Evolutionary conservation across 2,329 filamentous ascomycete species (phyloP).

Genomic region (Elsinoe batatas): DNA sequence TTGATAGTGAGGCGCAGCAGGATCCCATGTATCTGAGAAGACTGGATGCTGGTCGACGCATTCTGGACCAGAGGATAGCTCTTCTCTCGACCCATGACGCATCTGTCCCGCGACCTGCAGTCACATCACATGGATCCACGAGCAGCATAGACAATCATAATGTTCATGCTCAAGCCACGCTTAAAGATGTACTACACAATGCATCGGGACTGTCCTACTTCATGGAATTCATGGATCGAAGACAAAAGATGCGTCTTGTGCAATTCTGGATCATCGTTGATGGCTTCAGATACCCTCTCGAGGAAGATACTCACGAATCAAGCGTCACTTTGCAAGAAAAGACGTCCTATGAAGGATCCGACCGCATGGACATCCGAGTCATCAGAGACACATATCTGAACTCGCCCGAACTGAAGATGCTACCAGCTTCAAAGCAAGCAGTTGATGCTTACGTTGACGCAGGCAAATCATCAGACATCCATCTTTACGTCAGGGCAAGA

Average conservation of each 20-base stretch:
- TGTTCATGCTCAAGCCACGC: constrained; percentile 60
- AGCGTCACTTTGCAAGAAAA: constrained; percentile 36
- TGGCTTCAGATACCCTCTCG: constrained; percentile 85
- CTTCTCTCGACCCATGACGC: constrained; percentile 62
- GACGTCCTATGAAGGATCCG: constrained; percentile 68
- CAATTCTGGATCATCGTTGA: constrained; percentile 99
- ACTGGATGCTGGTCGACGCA: constrained; percentile 80
- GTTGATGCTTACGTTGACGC: constrained; percentile 72
- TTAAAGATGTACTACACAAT: constrained; percentile 81
- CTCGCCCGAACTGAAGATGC: constrained; percentile 69
- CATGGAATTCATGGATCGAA: constrained; percentile 99
- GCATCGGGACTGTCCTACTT: constrained; percentile 91
- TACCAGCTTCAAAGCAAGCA: constrained; percentile 55
- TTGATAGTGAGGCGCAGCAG: constrained; percentile 65
- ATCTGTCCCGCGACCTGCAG: constrained; percentile 26
- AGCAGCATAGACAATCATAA: constrained; percentile 36
- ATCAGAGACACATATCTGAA: constrained; percentile 85
- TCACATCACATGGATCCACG: constrained; percentile 30
- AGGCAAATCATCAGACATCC: constrained; percentile 63
- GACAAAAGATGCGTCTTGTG: constrained; percentile 74
- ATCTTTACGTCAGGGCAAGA: constrained; percentile 75
- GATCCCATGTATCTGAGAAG: constrained; percentile 81
- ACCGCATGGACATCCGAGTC: constrained; percentile 78
- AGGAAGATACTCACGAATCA: constrained; percentile 68
- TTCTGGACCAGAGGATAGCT: constrained; percentile 81